Percentiles rank a stretch among this genome's conserved stretches.
Conservation (phyloP, 192 early-diverging fungal species). For the Coemansia sp. region DNA sequence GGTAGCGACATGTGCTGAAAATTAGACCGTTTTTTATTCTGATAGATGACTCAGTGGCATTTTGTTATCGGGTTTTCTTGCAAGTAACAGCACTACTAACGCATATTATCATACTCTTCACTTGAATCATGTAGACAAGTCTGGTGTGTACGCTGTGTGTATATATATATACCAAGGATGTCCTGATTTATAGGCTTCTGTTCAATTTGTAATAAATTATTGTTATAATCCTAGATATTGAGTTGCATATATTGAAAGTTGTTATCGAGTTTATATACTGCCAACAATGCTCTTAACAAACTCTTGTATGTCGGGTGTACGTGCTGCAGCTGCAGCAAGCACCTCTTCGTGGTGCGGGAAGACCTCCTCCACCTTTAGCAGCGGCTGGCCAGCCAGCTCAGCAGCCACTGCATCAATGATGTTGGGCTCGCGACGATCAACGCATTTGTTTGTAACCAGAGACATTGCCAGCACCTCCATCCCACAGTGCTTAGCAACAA, state of each 20-base stretch:
- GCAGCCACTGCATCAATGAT: constrained; percentile 33
- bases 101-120: no score
- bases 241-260: no score
- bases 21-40: constrained; percentile 20
- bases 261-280: constrained; percentile 4
- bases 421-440: constrained; percentile 35
- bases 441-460: constrained; percentile 80
- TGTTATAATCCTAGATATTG: no score
- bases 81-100: no score
- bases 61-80: no score
- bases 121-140: no score
- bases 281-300: constrained; percentile 35
- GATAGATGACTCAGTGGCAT: constrained; percentile 13
- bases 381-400: constrained; percentile 32
- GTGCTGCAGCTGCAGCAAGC: constrained; percentile 33
- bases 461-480: constrained; percentile 79
- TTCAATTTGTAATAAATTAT: not conserved
- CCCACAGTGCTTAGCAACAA: constrained; percentile 83
- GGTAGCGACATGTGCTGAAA: constrained; percentile 20
- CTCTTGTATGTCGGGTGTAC: constrained; percentile 41
- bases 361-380: constrained; percentile 18
- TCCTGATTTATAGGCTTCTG: not conserved
- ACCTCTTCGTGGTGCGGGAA: constrained; percentile 51
- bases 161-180: no score
- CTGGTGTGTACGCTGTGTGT: no score